Conservation (phyloP, 2,329 filamentous ascomycete genomes). For the Pseudocercospora vitis region DNA sequence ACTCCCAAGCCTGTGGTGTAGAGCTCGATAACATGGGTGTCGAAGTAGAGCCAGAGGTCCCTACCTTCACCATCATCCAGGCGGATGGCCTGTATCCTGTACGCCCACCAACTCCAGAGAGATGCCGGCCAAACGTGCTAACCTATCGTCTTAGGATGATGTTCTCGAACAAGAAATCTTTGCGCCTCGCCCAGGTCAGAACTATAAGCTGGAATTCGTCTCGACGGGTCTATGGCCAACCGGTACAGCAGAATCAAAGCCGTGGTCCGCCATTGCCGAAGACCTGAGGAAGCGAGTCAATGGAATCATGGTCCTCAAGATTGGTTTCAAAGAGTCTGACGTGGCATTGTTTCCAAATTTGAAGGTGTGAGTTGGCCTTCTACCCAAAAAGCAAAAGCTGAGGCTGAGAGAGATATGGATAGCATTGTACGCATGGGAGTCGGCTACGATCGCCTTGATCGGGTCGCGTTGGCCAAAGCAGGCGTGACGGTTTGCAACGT, state of each 20-base stretch:
- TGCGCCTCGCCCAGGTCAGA: constrained; percentile 26
- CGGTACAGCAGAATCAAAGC: constrained; percentile 26
- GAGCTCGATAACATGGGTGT: constrained; percentile 4
- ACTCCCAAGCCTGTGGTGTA: not conserved
- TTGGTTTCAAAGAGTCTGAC: constrained; percentile 32
- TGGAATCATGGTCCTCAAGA: constrained; percentile 36
- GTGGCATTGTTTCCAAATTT: constrained; percentile 34
- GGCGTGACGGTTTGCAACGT: constrained; percentile 35
- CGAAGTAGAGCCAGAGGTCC: constrained; percentile 16
- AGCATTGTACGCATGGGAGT: constrained; percentile 38
- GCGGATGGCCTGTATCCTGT: constrained; percentile 34
- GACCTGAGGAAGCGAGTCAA: constrained; percentile 31
- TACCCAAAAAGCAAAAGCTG: not conserved
- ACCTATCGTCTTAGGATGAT: constrained; percentile 24
- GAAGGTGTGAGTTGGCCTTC: constrained; percentile 32
- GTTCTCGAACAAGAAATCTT: constrained; percentile 33
- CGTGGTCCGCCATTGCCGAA: constrained; percentile 34
- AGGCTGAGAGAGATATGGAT: constrained; percentile 2
- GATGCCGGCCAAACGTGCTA: not conserved
- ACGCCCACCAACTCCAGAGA: not conserved
- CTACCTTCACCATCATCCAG: constrained; percentile 35
- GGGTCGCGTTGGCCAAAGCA: constrained; percentile 28
- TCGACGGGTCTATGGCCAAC: constrained; percentile 28
- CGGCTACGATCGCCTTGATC: constrained; percentile 37
- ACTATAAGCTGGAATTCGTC: constrained; percentile 32